A percentile compares a stretch with the other conserved stretches of the same genome.
These are phyloP conservation scores for Aspergillus pseudoglaucus DNA, from an alignment of 2,329 filamentous ascomycete genomes.

Conservation along the genomic window DNA sequence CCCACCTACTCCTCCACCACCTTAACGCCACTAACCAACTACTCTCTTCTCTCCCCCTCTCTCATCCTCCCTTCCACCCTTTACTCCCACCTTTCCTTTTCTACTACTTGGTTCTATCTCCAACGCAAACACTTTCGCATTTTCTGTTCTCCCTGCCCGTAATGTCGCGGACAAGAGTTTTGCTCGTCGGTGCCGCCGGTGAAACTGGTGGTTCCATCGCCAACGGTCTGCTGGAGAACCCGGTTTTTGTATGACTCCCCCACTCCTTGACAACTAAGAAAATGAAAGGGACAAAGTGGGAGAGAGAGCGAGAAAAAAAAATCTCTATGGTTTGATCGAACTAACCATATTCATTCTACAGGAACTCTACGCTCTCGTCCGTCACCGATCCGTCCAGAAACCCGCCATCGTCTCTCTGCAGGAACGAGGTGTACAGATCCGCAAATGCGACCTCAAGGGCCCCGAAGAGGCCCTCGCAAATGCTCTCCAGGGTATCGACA, in stretches of 20 bases:
- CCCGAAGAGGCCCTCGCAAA: constrained; percentile 37
- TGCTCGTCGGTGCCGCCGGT: constrained; percentile 34
- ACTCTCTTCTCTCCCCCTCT: constrained; percentile 3
- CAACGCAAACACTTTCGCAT: constrained; percentile 1
- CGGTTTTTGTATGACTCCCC: constrained; percentile 12
- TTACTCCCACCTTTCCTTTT: constrained; percentile 2
- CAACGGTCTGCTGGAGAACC: constrained; percentile 29
- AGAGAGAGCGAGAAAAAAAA: too few species aligned
- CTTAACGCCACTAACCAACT: too few species aligned
- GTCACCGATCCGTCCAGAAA: constrained; percentile 44
- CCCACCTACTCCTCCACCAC: too few species aligned
- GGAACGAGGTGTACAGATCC: constrained; percentile 39
- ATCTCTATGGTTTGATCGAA: not conserved
- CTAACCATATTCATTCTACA: constrained; percentile 16
- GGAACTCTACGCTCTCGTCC: constrained; percentile 45
- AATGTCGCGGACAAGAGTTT: constrained; percentile 32
- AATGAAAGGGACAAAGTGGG: too few species aligned
- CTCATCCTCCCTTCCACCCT: constrained; percentile 5
- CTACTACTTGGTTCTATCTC: constrained; percentile 5
- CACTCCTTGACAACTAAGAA: too few species aligned
- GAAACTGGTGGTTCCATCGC: constrained; percentile 36
- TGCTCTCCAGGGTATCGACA: constrained; percentile 38
- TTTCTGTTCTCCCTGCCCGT: constrained; percentile 7
- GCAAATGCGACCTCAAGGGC: constrained; percentile 38
- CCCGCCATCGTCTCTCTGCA: constrained; percentile 36